Evolutionary conservation across 345 rosid species (phyloP), one percentile per base, ranked within the genome.

Genomic region (Nephelium lappaceum): DNA sequence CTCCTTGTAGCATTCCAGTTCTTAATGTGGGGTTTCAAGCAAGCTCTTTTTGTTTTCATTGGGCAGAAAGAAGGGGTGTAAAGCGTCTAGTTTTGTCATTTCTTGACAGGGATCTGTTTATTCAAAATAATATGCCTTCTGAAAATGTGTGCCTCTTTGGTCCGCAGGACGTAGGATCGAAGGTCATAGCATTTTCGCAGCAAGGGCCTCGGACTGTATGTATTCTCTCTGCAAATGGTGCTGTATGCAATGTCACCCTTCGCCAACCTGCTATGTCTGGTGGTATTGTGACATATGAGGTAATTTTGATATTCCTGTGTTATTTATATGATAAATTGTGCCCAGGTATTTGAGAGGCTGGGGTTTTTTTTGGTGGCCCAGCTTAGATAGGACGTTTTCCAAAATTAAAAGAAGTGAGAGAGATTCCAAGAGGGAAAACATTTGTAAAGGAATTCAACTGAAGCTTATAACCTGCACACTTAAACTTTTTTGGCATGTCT

Each of bases 161-260:
- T 71, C 84, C 86, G 53, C 90, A 96, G 99, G 98, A 96, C 66
- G 85, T 96, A 75, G 89, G 87, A 49, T 75, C 95, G 18, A 93
- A 93, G 87, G 81, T 96, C 39, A 79, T 83, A 80, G 89, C 92
- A 9, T 93, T 96, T 73, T 83, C 97, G 11, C 88, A 87, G 84
- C 91, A 96, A 87, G 97, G 97, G 65, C 97, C 98, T 53, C 79
- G 97, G 45, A 87, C 92, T 21, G 80, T 96, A 63, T 91, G 94
- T 84, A 89, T 96, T 82, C 93, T 96, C 72, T 94, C 99, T 65
- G 98, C 97, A 71, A 89, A 81, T 89, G 99, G 99, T 67, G 92
- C 97, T 42, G 83, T 96, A 71, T 80, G 86, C 85, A 86, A 85
- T 74, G 95, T 88, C 66, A 90, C 92, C 24, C 91, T 95, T 65